Evolutionary conservation across 352 stramenopile species (phyloP).

Genomic region (Globisporangium parvum): DNA sequence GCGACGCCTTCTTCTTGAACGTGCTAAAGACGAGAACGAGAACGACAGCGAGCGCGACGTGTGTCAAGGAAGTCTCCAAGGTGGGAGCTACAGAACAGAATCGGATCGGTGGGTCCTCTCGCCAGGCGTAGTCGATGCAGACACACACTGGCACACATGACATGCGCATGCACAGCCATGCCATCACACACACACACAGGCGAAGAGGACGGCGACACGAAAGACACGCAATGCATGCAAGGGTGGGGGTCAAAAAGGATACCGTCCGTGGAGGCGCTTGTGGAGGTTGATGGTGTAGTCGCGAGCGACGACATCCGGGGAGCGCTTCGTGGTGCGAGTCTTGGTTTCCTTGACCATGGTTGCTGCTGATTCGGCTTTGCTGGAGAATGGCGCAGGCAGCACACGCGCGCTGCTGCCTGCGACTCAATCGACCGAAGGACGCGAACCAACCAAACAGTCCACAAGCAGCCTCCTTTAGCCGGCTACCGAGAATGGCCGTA

Average conservation of each 20-base stretch:
- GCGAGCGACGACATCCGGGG: constrained; percentile 92
- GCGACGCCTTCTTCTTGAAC: constrained; percentile 98
- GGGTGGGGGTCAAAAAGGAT: constrained; percentile 63
- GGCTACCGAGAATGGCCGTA: too few species aligned
- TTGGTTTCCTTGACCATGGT: constrained; percentile 88
- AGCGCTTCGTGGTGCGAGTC: constrained; percentile 81
- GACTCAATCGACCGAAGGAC: not conserved
- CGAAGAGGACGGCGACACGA: constrained; percentile 3
- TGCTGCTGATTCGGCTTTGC: constrained; percentile 38
- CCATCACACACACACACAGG: constrained; percentile 1
- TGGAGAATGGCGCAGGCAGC: not conserved
- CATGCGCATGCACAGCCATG: not conserved
- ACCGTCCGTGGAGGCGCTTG: constrained; percentile 93
- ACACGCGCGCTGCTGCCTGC: not conserved
- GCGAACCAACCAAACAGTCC: constrained; percentile 1
- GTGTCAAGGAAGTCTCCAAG: constrained; percentile 86
- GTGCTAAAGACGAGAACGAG: constrained; percentile 37
- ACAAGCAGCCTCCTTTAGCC: too few species aligned
- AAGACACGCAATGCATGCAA: constrained; percentile 20
- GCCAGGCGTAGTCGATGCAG: constrained; percentile 4
- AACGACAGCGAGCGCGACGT: constrained; percentile 16
- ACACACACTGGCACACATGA: constrained; percentile 1
- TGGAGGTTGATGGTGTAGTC: constrained; percentile 99
- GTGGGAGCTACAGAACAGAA: constrained; percentile 68
- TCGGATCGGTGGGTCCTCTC: constrained; percentile 6